A percentile compares a stretch with the other conserved stretches of the same genome.
Evolutionary conservation across 2,329 filamentous ascomycete species (phyloP).

Genomic region (Colletotrichum coccodes): DNA sequence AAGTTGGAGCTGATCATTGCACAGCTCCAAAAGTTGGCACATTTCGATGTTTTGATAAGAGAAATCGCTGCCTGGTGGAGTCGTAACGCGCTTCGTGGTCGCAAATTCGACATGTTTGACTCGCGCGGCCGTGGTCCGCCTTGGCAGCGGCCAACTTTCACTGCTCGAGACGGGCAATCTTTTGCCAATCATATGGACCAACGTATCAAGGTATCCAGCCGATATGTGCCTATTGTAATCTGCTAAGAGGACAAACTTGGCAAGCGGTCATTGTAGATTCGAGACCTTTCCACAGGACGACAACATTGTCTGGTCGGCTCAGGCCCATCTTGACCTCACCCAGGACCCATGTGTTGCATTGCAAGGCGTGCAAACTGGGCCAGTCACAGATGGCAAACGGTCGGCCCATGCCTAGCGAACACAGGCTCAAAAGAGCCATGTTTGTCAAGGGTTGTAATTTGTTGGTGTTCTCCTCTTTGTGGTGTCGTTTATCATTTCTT

Average conservation of each 20-base stretch:
- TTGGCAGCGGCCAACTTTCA: constrained; percentile 15
- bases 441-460: neutral
- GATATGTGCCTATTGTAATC: neutral
- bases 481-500: neutral
- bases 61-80: constrained; percentile 8
- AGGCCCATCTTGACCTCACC: neutral
- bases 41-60: neutral
- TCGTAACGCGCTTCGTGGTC: constrained; percentile 16
- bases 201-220: neutral
- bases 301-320: neutral
- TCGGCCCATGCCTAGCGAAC: neutral
- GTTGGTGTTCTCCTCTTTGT: neutral
- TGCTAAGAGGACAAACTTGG: constrained; percentile 14
- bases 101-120: constrained; percentile 23
- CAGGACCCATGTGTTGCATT: neutral
- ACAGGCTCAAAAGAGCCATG: neutral
- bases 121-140: constrained; percentile 1
- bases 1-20: neutral
- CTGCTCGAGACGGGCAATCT: neutral
- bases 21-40: neutral
- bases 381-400: neutral
- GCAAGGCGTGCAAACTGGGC: neutral
- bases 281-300: constrained; percentile 1
- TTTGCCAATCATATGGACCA: neutral
- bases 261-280: constrained; percentile 5